Evolutionary conservation across 1,284 basidiomycete genomes (phyloP).

Genomic region (Rhodofomes roseus): DNA sequence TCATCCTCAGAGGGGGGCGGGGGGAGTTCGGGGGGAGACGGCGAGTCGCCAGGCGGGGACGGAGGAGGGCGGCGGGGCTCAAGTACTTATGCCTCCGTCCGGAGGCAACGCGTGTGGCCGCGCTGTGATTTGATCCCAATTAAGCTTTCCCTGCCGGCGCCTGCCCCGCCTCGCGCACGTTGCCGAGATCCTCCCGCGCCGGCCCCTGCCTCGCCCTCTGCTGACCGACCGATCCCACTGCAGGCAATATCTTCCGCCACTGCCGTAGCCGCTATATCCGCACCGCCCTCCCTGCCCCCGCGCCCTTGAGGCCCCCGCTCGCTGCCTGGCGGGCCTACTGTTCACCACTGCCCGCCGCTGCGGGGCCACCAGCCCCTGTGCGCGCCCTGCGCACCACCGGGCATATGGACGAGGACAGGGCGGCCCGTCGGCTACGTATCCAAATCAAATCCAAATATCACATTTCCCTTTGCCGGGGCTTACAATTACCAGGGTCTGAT

Average conservation of each 20-base stretch:
- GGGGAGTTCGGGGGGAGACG: conserved; percentile 6
- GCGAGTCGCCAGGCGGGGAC: conserved; percentile 1
- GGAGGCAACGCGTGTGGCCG: conserved; percentile 1
- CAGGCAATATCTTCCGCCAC: not conserved
- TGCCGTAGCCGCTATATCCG: not conserved
- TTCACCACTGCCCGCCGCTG: not conserved
- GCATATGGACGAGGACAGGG: not conserved
- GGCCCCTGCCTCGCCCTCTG: not conserved
- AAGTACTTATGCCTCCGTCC: not conserved
- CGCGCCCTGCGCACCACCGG: not conserved
- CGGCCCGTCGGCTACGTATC: not conserved
- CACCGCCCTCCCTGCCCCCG: not conserved
- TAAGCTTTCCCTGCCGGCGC: conserved; percentile 5
- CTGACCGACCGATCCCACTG: not conserved
- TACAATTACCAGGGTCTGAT: conserved; percentile 4
- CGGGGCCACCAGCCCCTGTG: not conserved
- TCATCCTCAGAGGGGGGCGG: conserved; percentile 14
- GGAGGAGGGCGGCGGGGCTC: no score
- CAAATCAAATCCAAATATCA: not conserved
- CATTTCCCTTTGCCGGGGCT: not conserved
- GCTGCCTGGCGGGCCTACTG: not conserved
- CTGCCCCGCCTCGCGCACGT: not conserved
- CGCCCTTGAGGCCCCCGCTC: not conserved
- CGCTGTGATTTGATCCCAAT: not conserved
- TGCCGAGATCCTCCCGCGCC: not conserved